phyloP scores from a whole-genome alignment of 2,329 filamentous ascomycete genomes.

The Colletotrichum navitas region DNA sequence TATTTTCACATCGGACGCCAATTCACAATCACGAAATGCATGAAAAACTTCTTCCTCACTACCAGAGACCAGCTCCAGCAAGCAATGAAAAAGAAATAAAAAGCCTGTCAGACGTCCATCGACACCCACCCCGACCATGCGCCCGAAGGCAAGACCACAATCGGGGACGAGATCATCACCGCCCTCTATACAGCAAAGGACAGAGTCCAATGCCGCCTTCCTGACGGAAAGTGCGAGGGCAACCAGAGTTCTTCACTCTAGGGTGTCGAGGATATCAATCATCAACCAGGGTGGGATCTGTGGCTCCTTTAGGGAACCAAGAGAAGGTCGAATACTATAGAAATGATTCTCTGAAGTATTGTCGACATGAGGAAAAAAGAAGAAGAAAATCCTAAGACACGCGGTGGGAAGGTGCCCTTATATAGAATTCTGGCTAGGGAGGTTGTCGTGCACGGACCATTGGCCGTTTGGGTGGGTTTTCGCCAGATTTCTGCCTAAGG shows the following conservation, averaged over 20 bases:
- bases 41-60: conserved; percentile 62
- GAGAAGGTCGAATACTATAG: conserved; percentile 96
- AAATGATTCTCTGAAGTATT: conserved; percentile 91
- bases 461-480: neutral
- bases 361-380: conserved; percentile 69
- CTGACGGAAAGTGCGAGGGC: conserved; percentile 72
- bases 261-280: conserved; percentile 88
- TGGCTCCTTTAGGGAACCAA: conserved; percentile 94
- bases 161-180: conserved; percentile 93
- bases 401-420: conserved; percentile 49
- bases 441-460: conserved; percentile 19
- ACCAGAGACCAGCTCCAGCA: conserved; percentile 59
- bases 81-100: conserved; percentile 68
- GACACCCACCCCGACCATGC: conserved; percentile 81
- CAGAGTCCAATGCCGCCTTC: conserved; percentile 63
- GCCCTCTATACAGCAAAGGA: conserved; percentile 79
- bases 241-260: conserved; percentile 83
- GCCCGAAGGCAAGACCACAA: conserved; percentile 81
- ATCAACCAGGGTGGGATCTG: conserved; percentile 97
- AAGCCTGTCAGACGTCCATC: conserved; percentile 90
- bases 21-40: too few species aligned
- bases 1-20: too few species aligned
- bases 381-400: conserved; percentile 55
- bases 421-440: conserved; percentile 52
- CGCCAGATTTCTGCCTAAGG: conserved; percentile 22